Evolutionary conservation across 768 basidiomycete species (phyloP), one percentile per base, ranked within the genome.

Genomic region (Coprinopsis marcescibilis): DNA sequence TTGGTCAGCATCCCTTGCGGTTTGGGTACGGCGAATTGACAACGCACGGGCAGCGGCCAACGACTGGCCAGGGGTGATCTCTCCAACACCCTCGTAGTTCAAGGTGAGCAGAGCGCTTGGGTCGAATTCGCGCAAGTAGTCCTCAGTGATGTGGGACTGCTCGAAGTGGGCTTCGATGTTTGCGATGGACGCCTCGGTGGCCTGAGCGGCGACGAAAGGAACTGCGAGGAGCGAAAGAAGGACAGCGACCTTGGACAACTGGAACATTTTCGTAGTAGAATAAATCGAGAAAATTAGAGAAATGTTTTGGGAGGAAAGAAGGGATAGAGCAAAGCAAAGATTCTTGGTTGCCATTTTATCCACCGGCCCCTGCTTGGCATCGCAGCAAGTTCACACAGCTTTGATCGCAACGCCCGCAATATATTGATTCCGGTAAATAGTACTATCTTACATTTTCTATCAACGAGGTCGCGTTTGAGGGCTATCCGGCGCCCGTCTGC

Each of bases 81-180:
- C 64, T 12, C 77, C 76, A 15, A 75, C 65, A 34, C 73, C 75
- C 62, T 71, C 65, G 55, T 68, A 89, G 48, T 69, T 63, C 49
- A 83, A 63, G 34, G 65, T 60, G 43, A 90, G 68, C 34, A 80
- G 37, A n/a, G 79, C 83, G 17, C 60, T 62, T 4, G 86, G 87
- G 46, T 65, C 60, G 63, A 90, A 89, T n/a, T 65, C 61, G 5
- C 72, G 20, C 38, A 91, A 54, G 37, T 85, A 63, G 44, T 74
- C 65, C 1, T 89, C 87, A 33, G 85, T 79, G 51, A 90, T 63
- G 40, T 63, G 68, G 14, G 81, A 70, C 49, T 77, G 73, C 12
- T 55, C 63, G 61, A 89, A 85, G 61, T 89, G 80, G 17, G 86
- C 87, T 57, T 83, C 66, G 43, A 85, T 78, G 27, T 76, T 78